Conservation (phyloP, 352 stramenopile genomes). For the Pythium angustatum region DNA sequence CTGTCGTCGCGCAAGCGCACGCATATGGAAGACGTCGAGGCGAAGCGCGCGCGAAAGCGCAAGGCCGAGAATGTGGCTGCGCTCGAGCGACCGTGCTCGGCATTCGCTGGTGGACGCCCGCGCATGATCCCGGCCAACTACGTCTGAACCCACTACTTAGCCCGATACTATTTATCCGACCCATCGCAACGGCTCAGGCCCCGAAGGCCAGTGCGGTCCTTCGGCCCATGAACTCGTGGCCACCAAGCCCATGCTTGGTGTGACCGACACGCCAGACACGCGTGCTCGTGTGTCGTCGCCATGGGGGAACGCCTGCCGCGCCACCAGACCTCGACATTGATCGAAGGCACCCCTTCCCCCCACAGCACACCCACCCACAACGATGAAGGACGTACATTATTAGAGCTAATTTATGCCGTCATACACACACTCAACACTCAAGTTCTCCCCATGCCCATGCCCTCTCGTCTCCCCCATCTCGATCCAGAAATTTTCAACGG, state of each 20-base stretch:
- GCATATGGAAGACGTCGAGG: conserved; percentile 24
- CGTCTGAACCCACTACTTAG: conserved; percentile 44
- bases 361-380: neutral
- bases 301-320: neutral
- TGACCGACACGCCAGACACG: no score
- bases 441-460: neutral
- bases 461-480: neutral
- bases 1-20: conserved; percentile 41
- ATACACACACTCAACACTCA: neutral
- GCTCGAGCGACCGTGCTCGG: conserved; percentile 44
- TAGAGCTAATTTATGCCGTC: conserved; percentile 26
- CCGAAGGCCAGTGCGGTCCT: conserved; percentile 1
- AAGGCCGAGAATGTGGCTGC: conserved; percentile 40
- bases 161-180: conserved; percentile 33
- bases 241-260: neutral
- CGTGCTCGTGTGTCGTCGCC: no score
- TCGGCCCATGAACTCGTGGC: neutral
- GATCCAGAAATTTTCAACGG: conserved; percentile 7
- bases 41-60: conserved; percentile 44
- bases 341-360: neutral
- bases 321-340: neutral
- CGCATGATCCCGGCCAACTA: conserved; percentile 74
- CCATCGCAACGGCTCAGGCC: neutral
- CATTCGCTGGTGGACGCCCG: conserved; percentile 41
- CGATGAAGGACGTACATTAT: conserved; percentile 19